Base-by-base conservation (phyloP, 2,329 filamentous ascomycete genomes). In the Dothideomycetes sp. region DNA sequence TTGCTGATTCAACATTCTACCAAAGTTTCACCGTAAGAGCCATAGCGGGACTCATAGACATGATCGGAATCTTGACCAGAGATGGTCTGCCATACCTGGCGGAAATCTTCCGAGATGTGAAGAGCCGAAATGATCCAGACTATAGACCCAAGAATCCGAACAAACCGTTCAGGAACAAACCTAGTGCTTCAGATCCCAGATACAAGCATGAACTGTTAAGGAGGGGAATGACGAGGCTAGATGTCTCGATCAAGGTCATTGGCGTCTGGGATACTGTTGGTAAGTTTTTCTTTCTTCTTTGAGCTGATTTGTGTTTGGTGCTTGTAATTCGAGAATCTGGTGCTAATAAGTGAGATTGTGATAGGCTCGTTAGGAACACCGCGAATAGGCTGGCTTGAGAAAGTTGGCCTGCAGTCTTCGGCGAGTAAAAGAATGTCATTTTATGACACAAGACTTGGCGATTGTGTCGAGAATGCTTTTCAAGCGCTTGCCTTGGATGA, bases 1-100 rank as follows among this genome's bases (percentile, higher is more conserved):
- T n/a, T n/a, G n/a, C n/a, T n/a, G n/a, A n/a, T n/a, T n/a, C n/a
- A n/a, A n/a, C n/a, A n/a, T n/a, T n/a, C n/a, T n/a, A n/a, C n/a
- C n/a, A n/a, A 30, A 41, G 37, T 4, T 41, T 41, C 13, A 41
- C 37, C 0, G 66, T 63, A 3, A 58, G 67, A 6, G 61, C 61
- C 4, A 61, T 69, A 8, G 67, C 65, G 4, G 67, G 65, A 0
- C 47, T 70, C 10, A 64, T 69, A 18, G 61, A 54, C 7, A 54
- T 63, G 17, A 53, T 67, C 33, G 71, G 71, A 1, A 53, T 75
- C 1, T 51, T 73, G 15, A 71, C 67, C 4, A 67, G 64, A 43
- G 62, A 64, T 33, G 66, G 64, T 11, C 50, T 69, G 8, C 59
- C 63, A 8, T 62, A 59, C 18, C 57, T 71, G 2, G 56, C 65